Evolutionary conservation across 148 eudicot genomes (phyloP), one percentile per base, ranked within the genome.

Genomic region (Arctostaphylos glauca): DNA sequence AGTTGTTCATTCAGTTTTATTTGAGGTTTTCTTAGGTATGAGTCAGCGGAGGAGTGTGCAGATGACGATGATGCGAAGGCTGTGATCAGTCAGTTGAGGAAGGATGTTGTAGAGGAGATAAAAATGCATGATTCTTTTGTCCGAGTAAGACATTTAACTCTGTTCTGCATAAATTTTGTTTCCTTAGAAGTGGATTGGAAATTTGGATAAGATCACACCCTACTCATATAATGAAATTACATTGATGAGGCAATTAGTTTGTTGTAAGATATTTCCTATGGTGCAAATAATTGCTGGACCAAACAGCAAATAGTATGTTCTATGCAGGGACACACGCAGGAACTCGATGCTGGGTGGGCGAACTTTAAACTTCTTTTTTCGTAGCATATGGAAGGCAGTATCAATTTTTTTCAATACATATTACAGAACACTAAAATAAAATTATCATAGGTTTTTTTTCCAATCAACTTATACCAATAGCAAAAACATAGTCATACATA

Each of bases 1-100:
- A 31, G 38, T 31, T 31, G 38, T 31, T 31, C 0, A 31, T 31
- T 31, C 19, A 12, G 19, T 44, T 68, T 43, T 46, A 60, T 21
- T 79, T 31, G 31, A 79, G 49, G 55, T 59, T 77, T 84, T 44
- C 66, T 66, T 84, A 97, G 99, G 87, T 97, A 92, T 80, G 92
- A 93, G 86, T 82, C 91, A 89, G 98, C 98, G 55, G 96, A 91
- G 88, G 97, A 94, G 82, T 91, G 91, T 76, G 96, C 98, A 54
- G 99, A 97, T 77, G 99, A 97, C 47, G 99, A 94, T 76, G 99
- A 94, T 54, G 97, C 88, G 8, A 96, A 92, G 82, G 74, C 84
- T 55, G 94, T 87, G 68, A 92, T 97, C 55, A 56, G 82, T 50
- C 89, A 91, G 84, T 81, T 94, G 85, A 90, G 93, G 84, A 90